Evolutionary conservation across 495 filamentous ascomycete genomes (phyloP).

Genomic region (Tuber umbilicatum): DNA sequence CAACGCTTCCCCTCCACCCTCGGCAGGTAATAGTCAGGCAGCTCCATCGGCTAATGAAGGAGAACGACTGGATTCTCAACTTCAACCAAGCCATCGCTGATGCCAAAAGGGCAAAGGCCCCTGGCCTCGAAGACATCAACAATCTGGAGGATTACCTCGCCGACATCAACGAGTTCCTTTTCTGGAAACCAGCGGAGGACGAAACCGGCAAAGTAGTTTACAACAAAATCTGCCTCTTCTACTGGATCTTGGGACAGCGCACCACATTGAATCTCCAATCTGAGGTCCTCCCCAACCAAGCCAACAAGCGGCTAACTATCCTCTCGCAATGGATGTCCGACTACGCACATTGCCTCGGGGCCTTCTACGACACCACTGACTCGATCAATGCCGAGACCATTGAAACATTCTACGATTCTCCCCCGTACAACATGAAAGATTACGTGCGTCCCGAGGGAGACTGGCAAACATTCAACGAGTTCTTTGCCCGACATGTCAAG

Average conservation of each 20-base stretch:
- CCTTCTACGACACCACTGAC: slow-evolving; percentile 38
- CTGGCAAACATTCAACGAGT: slow-evolving; percentile 43
- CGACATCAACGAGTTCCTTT: slow-evolving; percentile 35
- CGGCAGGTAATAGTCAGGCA: slow-evolving; percentile 13
- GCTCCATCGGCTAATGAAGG: slow-evolving; percentile 17
- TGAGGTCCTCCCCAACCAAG: slow-evolving; percentile 26
- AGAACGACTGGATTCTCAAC: slow-evolving; percentile 24
- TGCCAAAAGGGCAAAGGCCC: slow-evolving; percentile 21
- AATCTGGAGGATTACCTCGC: slow-evolving; percentile 24
- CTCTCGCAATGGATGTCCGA: slow-evolving; percentile 43
- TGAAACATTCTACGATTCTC: slow-evolving; percentile 34
- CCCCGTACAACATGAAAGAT: slow-evolving; percentile 30
- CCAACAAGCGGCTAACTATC: slow-evolving; percentile 22
- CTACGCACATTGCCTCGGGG: slow-evolving; percentile 39
- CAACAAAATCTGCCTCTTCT: slow-evolving; percentile 41
- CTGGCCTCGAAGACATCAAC: slow-evolving; percentile 28
- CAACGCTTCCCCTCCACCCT: not conserved
- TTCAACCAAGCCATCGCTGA: slow-evolving; percentile 24
- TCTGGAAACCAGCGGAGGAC: slow-evolving; percentile 40
- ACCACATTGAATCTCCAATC: slow-evolving; percentile 29
- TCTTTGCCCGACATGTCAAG: slow-evolving; percentile 39
- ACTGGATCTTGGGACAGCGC: slow-evolving; percentile 41
- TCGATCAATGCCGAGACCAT: slow-evolving; percentile 37
- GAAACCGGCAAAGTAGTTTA: slow-evolving; percentile 35
- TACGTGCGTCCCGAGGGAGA: slow-evolving; percentile 35